These are phyloP conservation scores for Colletotrichum liriopes DNA, from an alignment of 2,329 filamentous ascomycete genomes.

Conservation along the genomic window DNA sequence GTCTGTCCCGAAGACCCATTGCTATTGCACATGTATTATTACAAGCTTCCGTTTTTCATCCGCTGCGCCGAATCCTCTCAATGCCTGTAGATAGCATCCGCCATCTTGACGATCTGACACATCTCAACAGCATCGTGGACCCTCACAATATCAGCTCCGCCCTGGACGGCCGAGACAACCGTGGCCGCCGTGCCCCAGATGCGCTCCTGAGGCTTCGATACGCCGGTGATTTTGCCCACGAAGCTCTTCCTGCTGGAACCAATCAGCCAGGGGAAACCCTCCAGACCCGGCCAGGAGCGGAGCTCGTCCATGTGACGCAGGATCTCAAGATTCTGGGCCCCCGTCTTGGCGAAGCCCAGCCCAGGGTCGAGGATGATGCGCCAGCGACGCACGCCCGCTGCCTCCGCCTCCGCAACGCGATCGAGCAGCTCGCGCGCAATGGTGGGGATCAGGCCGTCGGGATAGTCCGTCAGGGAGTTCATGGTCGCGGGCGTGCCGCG, in stretches of 20 bases:
- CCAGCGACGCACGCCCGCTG: constrained; percentile 90
- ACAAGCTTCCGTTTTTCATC: not conserved
- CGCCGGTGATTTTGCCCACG: constrained; percentile 86
- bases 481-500: constrained; percentile 89
- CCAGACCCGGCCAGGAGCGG: constrained; percentile 74
- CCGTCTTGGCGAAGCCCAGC: constrained; percentile 92
- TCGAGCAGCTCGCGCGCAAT: constrained; percentile 78
- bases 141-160: constrained; percentile 91
- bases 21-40: constrained; percentile 4
- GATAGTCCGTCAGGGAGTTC: constrained; percentile 79
- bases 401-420: constrained; percentile 82
- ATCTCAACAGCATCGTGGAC: constrained; percentile 95
- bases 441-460: constrained; percentile 74
- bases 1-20: not conserved
- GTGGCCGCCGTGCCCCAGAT: constrained; percentile 91
- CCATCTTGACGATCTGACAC: constrained; percentile 86
- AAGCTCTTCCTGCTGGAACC: constrained; percentile 93
- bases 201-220: constrained; percentile 78
- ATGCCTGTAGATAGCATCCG: constrained; percentile 90
- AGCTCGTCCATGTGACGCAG: constrained; percentile 78
- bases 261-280: constrained; percentile 87
- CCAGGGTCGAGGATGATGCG: constrained; percentile 95
- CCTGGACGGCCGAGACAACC: constrained; percentile 86
- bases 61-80: constrained; percentile 41
- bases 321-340: constrained; percentile 85